Conservation (phyloP, 345 rosid species). For the Geranium rotundifolium region DNA sequence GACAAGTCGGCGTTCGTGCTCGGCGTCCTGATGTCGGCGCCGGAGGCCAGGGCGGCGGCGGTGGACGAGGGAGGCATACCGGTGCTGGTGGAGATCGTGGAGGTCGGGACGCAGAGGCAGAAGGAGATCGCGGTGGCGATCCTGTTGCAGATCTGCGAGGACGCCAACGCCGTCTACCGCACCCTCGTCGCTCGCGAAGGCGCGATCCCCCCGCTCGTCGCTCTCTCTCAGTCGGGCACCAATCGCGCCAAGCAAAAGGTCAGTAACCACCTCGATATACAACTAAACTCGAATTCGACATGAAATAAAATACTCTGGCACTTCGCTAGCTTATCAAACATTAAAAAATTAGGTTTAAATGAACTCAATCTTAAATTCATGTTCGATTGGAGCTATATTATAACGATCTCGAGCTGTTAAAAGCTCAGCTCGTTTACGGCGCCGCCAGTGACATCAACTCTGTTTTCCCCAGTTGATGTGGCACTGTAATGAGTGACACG, state of each 20-base stretch:
- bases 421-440: no score
- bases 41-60: conserved; percentile 57
- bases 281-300: not conserved
- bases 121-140: conserved; percentile 75
- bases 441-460: no score
- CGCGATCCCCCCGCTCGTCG: conserved; percentile 85
- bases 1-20: conserved; percentile 83
- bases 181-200: conserved; percentile 88
- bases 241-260: conserved; percentile 87
- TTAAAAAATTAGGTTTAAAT: no score
- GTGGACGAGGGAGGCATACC: conserved; percentile 92
- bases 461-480: no score
- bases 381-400: no score
- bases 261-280: not conserved
- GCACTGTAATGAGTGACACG: no score
- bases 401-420: no score
- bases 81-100: conserved; percentile 79
- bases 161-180: conserved; percentile 36
- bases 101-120: conserved; percentile 76
- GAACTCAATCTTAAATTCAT: no score
- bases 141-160: conserved; percentile 62
- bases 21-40: conserved; percentile 37
- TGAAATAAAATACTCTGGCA: no score
- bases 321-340: no score
- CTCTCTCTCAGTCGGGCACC: conserved; percentile 71